Percentiles rank a stretch among this genome's conserved stretches.
Conservation (phyloP, 352 stramenopile species). For the Globisporangium heterothallicum region DNA sequence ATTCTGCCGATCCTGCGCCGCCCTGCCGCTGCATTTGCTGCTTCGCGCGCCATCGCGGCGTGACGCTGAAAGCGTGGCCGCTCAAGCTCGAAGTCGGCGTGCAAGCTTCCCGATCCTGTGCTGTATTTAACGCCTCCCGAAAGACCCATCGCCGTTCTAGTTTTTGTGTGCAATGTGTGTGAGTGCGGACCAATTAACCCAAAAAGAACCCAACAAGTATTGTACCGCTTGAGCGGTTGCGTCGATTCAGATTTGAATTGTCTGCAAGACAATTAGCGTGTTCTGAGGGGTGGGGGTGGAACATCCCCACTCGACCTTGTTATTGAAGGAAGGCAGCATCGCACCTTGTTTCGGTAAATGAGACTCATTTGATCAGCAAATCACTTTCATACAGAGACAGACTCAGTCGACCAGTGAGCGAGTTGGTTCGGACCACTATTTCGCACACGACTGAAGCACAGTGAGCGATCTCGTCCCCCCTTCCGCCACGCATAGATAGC, state of each 20-base stretch:
- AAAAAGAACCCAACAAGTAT: no score
- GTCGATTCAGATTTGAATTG: conserved; percentile 2
- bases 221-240: no score
- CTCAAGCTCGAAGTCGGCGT: no score
- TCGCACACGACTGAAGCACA: not conserved
- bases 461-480: not conserved
- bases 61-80: conserved; percentile 18
- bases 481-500: not conserved
- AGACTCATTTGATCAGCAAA: not conserved
- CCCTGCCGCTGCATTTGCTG: conserved; percentile 22
- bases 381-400: conserved; percentile 1
- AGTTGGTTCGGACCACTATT: not conserved
- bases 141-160: no score
- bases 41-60: conserved; percentile 33
- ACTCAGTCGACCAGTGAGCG: not conserved
- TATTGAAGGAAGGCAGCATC: not conserved
- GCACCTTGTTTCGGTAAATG: not conserved
- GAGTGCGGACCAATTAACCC: no score
- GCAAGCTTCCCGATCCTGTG: no score
- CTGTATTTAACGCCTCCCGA: no score
- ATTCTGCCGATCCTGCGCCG: conserved; percentile 66
- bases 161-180: no score
- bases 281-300: no score
- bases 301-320: not conserved
- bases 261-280: not conserved